phyloP scores from a whole-genome alignment of 306 rosid species.

The Boehmeria nivea region DNA sequence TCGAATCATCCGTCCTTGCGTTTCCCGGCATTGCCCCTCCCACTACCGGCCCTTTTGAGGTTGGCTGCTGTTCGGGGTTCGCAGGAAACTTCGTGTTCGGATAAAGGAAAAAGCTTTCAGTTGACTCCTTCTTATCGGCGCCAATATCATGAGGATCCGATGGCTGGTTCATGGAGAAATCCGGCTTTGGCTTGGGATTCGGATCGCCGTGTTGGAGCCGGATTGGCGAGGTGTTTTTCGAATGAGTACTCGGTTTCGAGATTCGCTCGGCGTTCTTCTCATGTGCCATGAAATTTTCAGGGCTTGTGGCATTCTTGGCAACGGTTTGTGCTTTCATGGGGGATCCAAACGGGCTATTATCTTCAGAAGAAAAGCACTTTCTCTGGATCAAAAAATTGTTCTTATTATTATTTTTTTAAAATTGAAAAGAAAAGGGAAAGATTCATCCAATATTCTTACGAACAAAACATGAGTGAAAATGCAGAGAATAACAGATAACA shows the following conservation, averaged over 20 bases:
- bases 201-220: constrained; percentile 24
- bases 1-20: constrained; percentile 19
- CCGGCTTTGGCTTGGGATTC: constrained; percentile 26
- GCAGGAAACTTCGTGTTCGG: constrained; percentile 28
- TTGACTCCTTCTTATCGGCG: constrained; percentile 21
- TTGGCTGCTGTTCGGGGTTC: constrained; percentile 27
- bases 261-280: constrained; percentile 13
- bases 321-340: constrained; percentile 8
- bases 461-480: constrained; percentile 1
- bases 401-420: too few species aligned
- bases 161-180: neutral
- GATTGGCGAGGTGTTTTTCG: constrained; percentile 22
- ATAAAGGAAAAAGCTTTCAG: constrained; percentile 14
- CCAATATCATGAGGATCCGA: constrained; percentile 22
- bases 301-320: constrained; percentile 22
- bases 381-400: constrained; percentile 25
- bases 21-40: too few species aligned
- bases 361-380: too few species aligned
- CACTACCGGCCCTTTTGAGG: constrained; percentile 15
- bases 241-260: constrained; percentile 15
- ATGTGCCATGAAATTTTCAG: too few species aligned
- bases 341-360: constrained; percentile 1
- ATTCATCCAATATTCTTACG: constrained; percentile 4
- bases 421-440: neutral
- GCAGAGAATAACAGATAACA: too few species aligned